These are phyloP conservation scores for Lachancea fermentati DNA, from an alignment of 805 yeast genomes.

Conservation along the genomic window DNA sequence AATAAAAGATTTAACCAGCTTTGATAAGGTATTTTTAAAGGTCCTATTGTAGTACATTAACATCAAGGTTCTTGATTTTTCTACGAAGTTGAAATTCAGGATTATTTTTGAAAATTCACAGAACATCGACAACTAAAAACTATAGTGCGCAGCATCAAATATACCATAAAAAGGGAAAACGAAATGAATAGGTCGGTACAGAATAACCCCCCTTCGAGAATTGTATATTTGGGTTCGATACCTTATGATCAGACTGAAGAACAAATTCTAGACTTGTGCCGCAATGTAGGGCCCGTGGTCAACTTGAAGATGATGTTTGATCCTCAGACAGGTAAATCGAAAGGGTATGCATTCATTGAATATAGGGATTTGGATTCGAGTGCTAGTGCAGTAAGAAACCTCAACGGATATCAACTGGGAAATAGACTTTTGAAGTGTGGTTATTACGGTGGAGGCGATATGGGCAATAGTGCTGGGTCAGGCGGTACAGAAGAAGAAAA, in stretches of 20 bases:
- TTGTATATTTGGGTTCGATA: conserved; percentile 76
- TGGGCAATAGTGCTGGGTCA: conserved; percentile 9
- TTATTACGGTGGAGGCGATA: conserved; percentile 51
- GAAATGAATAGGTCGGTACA: conserved; percentile 16
- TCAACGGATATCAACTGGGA: conserved; percentile 74
- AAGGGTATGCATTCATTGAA: conserved; percentile 85
- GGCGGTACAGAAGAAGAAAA: conserved; percentile 6
- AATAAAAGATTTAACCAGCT: no score
- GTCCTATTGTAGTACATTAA: no score
- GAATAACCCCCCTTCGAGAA: conserved; percentile 32
- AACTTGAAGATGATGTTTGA: conserved; percentile 75
- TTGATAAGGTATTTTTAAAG: no score
- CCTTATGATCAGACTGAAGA: conserved; percentile 94
- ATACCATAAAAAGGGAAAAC: background rate
- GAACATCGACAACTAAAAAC: no score
- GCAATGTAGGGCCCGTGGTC: conserved; percentile 82
- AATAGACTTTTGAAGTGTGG: conserved; percentile 68
- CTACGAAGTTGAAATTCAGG: no score
- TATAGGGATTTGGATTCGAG: conserved; percentile 83
- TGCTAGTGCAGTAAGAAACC: conserved; percentile 81
- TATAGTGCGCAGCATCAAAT: background rate
- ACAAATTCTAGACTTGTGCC: conserved; percentile 80
- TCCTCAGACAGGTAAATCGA: conserved; percentile 81
- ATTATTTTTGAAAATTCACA: no score
- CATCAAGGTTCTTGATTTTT: no score